A percentile compares a stretch with the other conserved stretches of the same genome.
Conservation (phyloP, 768 basidiomycete species). For the Asterophora parasitica region DNA sequence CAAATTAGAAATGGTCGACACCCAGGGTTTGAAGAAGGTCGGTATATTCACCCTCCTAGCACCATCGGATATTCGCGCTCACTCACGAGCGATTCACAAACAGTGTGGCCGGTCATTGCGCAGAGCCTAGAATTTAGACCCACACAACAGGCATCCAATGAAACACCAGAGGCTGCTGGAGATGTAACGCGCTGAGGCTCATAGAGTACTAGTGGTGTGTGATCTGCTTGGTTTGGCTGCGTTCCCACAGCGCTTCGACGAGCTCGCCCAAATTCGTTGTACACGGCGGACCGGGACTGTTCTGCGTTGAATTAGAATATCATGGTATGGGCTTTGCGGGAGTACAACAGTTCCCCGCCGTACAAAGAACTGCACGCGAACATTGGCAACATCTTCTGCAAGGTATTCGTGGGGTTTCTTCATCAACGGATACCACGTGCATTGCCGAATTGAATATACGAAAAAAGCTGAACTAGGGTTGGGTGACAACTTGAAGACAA, state of each 20-base stretch:
- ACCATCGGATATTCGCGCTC: no score
- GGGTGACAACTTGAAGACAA: not conserved
- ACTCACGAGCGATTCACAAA: no score
- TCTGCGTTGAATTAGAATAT: not conserved
- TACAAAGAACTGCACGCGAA: constrained; percentile 1
- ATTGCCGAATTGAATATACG: constrained; percentile 7
- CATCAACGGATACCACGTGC: constrained; percentile 11
- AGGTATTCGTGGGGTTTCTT: constrained; percentile 2
- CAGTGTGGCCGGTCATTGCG: constrained; percentile 68
- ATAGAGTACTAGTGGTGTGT: not conserved
- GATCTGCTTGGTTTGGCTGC: no score
- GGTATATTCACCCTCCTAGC: not conserved
- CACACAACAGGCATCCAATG: constrained; percentile 15
- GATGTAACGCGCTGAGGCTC: constrained; percentile 2
- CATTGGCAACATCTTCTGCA: constrained; percentile 15
- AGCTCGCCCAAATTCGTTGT: constrained; percentile 28
- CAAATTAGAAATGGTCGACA: constrained; percentile 81
- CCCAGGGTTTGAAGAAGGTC: constrained; percentile 85
- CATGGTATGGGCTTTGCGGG: no score
- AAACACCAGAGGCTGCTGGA: constrained; percentile 16
- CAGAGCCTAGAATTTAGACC: constrained; percentile 59
- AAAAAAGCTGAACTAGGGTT: not conserved
- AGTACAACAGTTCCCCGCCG: not conserved
- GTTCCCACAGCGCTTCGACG: not conserved
- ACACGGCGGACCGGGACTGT: constrained; percentile 9